A percentile compares a stretch with the other conserved stretches of the same genome.
phyloP scores from a whole-genome alignment of 208 protist genomes.

The Cochliopodium minus region DNA sequence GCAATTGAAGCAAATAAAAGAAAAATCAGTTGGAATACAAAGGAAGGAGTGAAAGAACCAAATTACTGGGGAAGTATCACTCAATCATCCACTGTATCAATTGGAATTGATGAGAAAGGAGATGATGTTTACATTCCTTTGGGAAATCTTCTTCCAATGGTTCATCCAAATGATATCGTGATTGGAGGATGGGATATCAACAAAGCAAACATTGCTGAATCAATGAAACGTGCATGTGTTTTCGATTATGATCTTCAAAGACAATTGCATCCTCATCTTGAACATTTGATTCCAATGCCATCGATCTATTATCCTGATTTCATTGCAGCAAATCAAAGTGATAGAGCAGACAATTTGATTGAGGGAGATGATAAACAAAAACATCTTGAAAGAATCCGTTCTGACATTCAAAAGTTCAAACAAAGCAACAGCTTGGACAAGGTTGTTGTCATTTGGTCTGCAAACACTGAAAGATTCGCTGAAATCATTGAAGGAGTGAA shows the following conservation, averaged over 20 bases:
- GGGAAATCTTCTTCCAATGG: slow-evolving; percentile 78
- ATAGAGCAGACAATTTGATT: slow-evolving; percentile 86
- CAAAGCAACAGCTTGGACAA: slow-evolving; percentile 70
- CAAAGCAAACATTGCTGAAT: slow-evolving; percentile 65
- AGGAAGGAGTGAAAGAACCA: slow-evolving; percentile 56
- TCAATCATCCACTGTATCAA: slow-evolving; percentile 76
- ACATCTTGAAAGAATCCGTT: slow-evolving; percentile 70
- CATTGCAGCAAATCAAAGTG: slow-evolving; percentile 89
- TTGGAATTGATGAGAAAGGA: slow-evolving; percentile 65
- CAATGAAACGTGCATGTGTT: slow-evolving; percentile 80
- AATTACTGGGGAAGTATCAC: slow-evolving; percentile 93
- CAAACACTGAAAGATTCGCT: slow-evolving; percentile 92
- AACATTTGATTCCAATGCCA: slow-evolving; percentile 65
- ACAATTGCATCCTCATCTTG: slow-evolving; percentile 36
- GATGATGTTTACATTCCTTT: slow-evolving; percentile 75
- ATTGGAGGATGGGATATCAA: slow-evolving; percentile 95
- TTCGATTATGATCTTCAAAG: slow-evolving; percentile 74
- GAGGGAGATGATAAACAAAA: slow-evolving; percentile 57
- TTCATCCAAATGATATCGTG: slow-evolving; percentile 85
- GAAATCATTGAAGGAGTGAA: slow-evolving; percentile 69
- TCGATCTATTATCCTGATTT: slow-evolving; percentile 88
- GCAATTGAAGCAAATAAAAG: too few relatives aligned
- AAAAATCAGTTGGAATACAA: slow-evolving; percentile 72
- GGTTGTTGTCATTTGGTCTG: slow-evolving; percentile 92
- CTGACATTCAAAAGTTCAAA: slow-evolving; percentile 77